Percentiles rank a stretch among this genome's conserved stretches.
Evolutionary conservation across 495 filamentous ascomycete species (phyloP).

Genomic region (Sporormia fimetaria): DNA sequence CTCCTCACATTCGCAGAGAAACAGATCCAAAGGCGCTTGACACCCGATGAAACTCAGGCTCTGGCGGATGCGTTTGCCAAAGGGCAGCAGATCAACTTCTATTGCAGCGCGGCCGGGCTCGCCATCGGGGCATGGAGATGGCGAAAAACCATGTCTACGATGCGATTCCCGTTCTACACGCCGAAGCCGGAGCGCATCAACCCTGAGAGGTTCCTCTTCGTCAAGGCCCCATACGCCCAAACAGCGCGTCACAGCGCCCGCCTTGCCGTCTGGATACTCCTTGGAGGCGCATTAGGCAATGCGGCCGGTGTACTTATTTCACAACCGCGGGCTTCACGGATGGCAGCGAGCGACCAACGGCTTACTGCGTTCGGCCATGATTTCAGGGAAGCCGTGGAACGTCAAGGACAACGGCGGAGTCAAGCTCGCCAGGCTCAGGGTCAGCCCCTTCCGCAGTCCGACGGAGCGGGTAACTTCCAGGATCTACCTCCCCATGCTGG

Average conservation of each 20-base stretch:
- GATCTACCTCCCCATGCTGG: constrained; percentile 6
- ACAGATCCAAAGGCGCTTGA: constrained; percentile 9
- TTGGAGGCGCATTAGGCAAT: constrained; percentile 10
- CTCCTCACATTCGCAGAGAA: constrained; percentile 6
- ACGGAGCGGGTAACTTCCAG: too few relatives aligned
- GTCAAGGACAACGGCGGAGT: background rate
- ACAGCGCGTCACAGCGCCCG: constrained; percentile 17
- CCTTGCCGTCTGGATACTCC: background rate
- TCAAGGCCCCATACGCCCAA: constrained; percentile 17
- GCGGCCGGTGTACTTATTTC: constrained; percentile 3
- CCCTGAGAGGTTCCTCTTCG: constrained; percentile 15
- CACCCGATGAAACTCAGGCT: constrained; percentile 9
- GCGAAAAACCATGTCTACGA: constrained; percentile 5
- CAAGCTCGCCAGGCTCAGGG: too few relatives aligned
- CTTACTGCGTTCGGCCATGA: background rate
- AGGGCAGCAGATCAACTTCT: constrained; percentile 6
- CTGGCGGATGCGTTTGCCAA: constrained; percentile 7
- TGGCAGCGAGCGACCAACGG: constrained; percentile 10
- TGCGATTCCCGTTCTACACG: constrained; percentile 17
- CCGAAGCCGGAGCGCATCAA: constrained; percentile 22
- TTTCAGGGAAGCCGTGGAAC: background rate
- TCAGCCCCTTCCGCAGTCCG: too few relatives aligned
- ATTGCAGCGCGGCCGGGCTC: constrained; percentile 3
- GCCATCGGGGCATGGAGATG: constrained; percentile 7
- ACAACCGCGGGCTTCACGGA: background rate